Percentiles rank a stretch among this genome's conserved stretches.
phyloP scores from a whole-genome alignment of 345 rosid species.

The Kernera saxatilis region DNA sequence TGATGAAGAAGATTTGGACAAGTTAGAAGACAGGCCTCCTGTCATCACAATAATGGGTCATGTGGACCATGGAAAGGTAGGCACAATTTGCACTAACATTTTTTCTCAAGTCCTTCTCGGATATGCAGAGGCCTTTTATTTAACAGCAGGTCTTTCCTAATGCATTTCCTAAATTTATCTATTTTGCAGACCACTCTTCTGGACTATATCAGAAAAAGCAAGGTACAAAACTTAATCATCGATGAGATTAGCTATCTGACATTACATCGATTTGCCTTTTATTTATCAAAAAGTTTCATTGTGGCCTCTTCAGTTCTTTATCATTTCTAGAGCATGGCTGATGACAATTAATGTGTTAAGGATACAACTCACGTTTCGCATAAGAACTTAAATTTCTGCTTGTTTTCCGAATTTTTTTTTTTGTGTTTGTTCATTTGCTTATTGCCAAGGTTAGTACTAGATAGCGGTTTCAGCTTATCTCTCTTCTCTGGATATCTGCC shows the following conservation, averaged over 20 bases:
- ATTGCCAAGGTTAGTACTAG: neutral
- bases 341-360: neutral
- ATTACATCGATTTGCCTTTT: neutral
- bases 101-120: neutral
- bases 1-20: slow-evolving; percentile 88
- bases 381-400: neutral
- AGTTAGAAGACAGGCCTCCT: slow-evolving; percentile 89
- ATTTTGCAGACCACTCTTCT: slow-evolving; percentile 85
- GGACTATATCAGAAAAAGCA: slow-evolving; percentile 89
- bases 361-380: neutral
- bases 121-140: neutral
- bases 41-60: slow-evolving; percentile 99
- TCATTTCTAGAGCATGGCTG: neutral
- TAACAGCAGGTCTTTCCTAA: slow-evolving; percentile 29
- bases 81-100: neutral
- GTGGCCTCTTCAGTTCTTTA: neutral
- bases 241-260: slow-evolving; percentile 1
- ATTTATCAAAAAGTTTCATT: neutral
- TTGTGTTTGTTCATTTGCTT: neutral
- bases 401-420: neutral
- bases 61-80: slow-evolving; percentile 98
- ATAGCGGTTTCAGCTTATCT: slow-evolving; percentile 17
- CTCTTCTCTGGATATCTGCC: slow-evolving; percentile 30
- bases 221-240: slow-evolving; percentile 49
- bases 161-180: slow-evolving; percentile 19